Percentiles rank a stretch among this genome's conserved stretches.
Evolutionary conservation across 495 filamentous ascomycete genomes (phyloP).

Genomic region (Xanthoparmelia taractica): DNA sequence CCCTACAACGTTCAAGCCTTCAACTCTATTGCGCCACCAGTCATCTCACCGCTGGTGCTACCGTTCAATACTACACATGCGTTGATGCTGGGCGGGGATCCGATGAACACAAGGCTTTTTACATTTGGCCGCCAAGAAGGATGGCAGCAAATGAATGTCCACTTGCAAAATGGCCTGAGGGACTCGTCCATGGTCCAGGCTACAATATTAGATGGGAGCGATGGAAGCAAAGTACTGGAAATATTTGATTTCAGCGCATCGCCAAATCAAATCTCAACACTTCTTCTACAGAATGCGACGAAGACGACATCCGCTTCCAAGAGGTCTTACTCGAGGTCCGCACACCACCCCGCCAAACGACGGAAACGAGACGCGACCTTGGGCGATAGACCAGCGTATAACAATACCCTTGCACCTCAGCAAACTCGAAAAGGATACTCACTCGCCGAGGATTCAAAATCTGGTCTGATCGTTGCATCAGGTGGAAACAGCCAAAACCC

Average conservation of each 20-base stretch:
- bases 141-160: conserved; percentile 59
- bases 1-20: conserved; percentile 52
- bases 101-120: conserved; percentile 58
- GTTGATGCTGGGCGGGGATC: conserved; percentile 67
- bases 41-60: conserved; percentile 61
- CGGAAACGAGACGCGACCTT: conserved; percentile 43
- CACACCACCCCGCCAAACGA: conserved; percentile 30
- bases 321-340: conserved; percentile 21
- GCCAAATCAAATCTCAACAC: conserved; percentile 69
- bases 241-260: conserved; percentile 67
- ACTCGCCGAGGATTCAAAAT: conserved; percentile 46
- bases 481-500: conserved; percentile 57
- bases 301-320: conserved; percentile 29
- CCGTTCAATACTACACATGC: conserved; percentile 67
- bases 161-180: conserved; percentile 40
- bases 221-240: conserved; percentile 77
- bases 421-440: conserved; percentile 54
- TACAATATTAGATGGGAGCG: conserved; percentile 57
- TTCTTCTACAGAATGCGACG: conserved; percentile 49
- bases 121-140: conserved; percentile 47
- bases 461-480: conserved; percentile 62
- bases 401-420: conserved; percentile 60
- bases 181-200: conserved; percentile 55
- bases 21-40: conserved; percentile 49
- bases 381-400: conserved; percentile 69